phyloP scores from a whole-genome alignment of 2,329 filamentous ascomycete species.

The Aspergillus fijiensis region DNA sequence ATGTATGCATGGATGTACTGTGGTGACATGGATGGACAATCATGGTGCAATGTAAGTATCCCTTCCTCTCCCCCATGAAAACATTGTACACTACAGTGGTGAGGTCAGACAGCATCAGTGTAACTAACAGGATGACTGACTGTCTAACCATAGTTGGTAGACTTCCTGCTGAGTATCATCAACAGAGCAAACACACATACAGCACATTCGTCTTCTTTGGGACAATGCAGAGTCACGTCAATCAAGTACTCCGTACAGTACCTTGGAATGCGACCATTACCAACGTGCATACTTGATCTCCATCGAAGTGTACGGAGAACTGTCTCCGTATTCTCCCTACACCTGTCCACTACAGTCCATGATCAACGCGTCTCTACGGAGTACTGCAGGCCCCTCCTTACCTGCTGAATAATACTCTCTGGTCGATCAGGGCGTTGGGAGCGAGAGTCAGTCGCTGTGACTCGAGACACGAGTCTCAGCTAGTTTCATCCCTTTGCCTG shows the following conservation, averaged over 20 bases:
- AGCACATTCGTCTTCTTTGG: neutral
- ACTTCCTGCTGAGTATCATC: neutral
- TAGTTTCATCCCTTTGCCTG: neutral
- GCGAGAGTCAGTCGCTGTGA: neutral
- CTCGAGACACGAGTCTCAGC: neutral
- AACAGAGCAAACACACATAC: neutral
- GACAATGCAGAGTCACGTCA: neutral
- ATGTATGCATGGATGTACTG: too few relatives aligned
- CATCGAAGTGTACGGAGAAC: neutral
- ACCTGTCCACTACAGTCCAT: neutral
- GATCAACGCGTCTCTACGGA: neutral
- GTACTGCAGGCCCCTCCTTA: constrained; percentile 11
- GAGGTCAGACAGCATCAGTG: constrained; percentile 13
- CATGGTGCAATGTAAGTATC: constrained; percentile 3
- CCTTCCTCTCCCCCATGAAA: constrained; percentile 6
- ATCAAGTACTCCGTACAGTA: neutral
- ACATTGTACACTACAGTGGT: constrained; percentile 4
- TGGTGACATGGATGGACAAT: too few relatives aligned
- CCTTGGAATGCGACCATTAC: constrained; percentile 17
- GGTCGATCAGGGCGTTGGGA: neutral
- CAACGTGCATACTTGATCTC: constrained; percentile 9
- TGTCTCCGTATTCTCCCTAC: too few relatives aligned
- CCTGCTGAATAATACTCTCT: constrained; percentile 6
- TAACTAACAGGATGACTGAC: neutral
- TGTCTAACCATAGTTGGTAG: neutral